A percentile compares a stretch with the other conserved stretches of the same genome.
phyloP scores from a whole-genome alignment of 139 green algal species.

The Tetraselmis chui region DNA sequence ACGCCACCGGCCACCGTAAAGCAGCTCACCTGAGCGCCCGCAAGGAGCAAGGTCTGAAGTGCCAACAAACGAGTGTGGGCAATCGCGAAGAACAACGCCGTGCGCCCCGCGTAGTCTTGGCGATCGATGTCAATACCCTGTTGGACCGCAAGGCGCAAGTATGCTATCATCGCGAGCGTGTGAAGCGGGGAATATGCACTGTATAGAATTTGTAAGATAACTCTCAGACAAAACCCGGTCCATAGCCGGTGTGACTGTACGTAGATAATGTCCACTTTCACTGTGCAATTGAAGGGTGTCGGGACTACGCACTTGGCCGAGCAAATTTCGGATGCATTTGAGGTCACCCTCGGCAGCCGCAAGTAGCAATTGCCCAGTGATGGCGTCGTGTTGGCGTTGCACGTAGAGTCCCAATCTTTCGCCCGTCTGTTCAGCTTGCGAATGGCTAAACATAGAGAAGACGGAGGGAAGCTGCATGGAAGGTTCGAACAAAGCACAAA shows the following conservation, averaged over 20 bases:
- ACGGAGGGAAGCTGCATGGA: neutral
- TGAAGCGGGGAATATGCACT: too few relatives aligned
- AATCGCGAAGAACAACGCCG: neutral
- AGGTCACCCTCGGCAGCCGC: neutral
- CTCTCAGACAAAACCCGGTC: too few relatives aligned
- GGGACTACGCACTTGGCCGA: neutral
- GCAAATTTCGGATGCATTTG: neutral
- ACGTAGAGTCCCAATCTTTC: neutral
- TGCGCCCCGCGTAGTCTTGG: neutral
- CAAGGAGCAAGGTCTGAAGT: neutral
- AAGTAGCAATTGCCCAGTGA: neutral
- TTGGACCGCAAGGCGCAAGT: too few relatives aligned
- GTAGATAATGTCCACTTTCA: too few relatives aligned
- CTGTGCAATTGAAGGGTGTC: too few relatives aligned
- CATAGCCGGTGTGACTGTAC: too few relatives aligned
- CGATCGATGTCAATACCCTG: neutral
- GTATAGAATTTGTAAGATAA: too few relatives aligned
- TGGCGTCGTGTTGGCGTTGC: neutral
- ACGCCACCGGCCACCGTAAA: too few relatives aligned
- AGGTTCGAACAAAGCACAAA: too few relatives aligned
- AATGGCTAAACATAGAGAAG: neutral
- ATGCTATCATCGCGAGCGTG: too few relatives aligned
- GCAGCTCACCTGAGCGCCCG: neutral
- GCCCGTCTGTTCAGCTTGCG: neutral
- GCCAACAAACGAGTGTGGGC: neutral